Conservation (phyloP, 306 rosid genomes). For the Arachis stenosperma region DNA sequence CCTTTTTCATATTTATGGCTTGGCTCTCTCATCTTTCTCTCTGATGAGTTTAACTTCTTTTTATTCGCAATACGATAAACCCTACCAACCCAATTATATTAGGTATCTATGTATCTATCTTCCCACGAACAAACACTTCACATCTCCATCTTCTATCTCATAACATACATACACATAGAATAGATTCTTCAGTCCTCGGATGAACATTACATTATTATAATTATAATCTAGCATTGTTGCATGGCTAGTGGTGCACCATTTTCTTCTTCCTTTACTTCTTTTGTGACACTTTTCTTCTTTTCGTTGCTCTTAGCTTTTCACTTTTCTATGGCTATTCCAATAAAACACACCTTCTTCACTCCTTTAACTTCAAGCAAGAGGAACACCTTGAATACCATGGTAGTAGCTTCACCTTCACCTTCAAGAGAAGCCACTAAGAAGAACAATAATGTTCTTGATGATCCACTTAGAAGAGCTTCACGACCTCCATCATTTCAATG, state of each 20-base stretch:
- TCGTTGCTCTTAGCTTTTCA: conserved; percentile 48
- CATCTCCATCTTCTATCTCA: no score
- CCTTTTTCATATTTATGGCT: conserved; percentile 39
- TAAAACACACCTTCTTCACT: conserved; percentile 22
- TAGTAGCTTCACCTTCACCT: conserved; percentile 10
- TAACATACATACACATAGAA: no score
- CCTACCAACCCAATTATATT: conserved; percentile 34
- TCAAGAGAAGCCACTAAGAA: conserved; percentile 34
- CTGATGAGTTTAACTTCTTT: conserved; percentile 40
- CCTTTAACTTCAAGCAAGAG: conserved; percentile 24
- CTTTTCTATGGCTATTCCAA: conserved; percentile 46
- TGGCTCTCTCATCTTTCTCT: neutral
- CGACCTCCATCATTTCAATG: conserved; percentile 46
- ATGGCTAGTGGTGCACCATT: conserved; percentile 63
- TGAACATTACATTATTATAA: no score
- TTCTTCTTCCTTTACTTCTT: conserved; percentile 2
- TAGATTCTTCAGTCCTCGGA: no score
- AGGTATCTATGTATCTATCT: conserved; percentile 2
- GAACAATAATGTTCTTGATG: conserved; percentile 4
- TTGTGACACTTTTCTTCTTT: conserved; percentile 46
- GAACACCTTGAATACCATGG: conserved; percentile 32
- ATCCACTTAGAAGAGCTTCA: conserved; percentile 29
- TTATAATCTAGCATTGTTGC: conserved; percentile 31
- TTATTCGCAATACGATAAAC: conserved; percentile 36
- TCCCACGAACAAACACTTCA: conserved; percentile 13